A percentile compares a stretch with the other conserved stretches of the same genome.
phyloP scores from a whole-genome alignment of 441 rosid genomes.

The Francoa sonchifolia region DNA sequence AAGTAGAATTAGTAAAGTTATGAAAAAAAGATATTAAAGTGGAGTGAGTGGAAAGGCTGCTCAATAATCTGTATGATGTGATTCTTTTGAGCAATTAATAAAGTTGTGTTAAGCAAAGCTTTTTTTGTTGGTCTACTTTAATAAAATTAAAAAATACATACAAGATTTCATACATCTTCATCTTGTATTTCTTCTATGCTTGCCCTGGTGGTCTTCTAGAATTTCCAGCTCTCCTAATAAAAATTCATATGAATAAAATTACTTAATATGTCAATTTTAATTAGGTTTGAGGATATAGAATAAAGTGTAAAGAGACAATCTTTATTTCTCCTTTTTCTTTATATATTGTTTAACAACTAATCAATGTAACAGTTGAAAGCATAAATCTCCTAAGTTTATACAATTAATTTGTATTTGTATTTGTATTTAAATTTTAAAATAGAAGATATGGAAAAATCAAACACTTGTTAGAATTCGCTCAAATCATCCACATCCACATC shows the following conservation, averaged over 20 bases:
- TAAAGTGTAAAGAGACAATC: conserved; percentile 28
- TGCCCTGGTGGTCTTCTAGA: conserved; percentile 41
- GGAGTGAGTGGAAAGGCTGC: too few species aligned
- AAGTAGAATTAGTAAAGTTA: too few species aligned
- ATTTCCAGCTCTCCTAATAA: conserved; percentile 38
- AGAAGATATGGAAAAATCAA: neutral
- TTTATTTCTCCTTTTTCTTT: conserved; percentile 11
- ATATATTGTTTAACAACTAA: neutral
- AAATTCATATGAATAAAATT: neutral
- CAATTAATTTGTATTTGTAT: neutral
- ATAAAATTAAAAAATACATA: too few species aligned
- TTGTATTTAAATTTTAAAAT: neutral
- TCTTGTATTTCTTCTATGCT: conserved; percentile 17
- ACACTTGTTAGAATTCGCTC: too few species aligned
- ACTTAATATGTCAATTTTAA: conserved; percentile 7
- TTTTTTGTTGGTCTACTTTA: too few species aligned
- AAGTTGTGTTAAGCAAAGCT: too few species aligned
- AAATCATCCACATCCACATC: too few species aligned
- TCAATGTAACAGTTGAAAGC: conserved; percentile 24
- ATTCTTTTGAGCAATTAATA: too few species aligned
- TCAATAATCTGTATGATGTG: too few species aligned
- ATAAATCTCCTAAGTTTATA: neutral
- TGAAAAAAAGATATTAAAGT: too few species aligned
- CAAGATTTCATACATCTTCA: too few species aligned
- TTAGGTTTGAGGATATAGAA: conserved; percentile 25